Evolutionary conservation across 2,329 filamentous ascomycete genomes (phyloP), one percentile per base, ranked within the genome.

Genomic region (Niveomyces coronatus): DNA sequence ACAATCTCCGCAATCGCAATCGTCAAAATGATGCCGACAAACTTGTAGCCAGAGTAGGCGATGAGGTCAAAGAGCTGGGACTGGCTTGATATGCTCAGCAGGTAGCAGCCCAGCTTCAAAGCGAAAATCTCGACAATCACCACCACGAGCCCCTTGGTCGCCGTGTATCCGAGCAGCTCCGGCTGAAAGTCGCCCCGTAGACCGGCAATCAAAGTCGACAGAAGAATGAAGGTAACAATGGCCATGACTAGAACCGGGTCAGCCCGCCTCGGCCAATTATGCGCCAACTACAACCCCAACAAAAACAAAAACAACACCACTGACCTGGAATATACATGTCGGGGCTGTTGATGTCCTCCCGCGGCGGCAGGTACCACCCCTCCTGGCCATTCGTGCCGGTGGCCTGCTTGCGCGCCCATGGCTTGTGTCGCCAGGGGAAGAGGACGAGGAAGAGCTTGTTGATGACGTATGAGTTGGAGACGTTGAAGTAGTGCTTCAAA

Each of bases 401-500:
- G 40, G 81, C 70, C 57, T 93, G 85, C 60, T 93, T 87, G 48
- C 93, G 82, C 44, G 86, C 93, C 91, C 91, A 98, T 5, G 89
- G 89, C 65, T 88, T 88, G 63, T 98, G 93, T 50, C 89, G 76
- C 89, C 91, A 98, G 38, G 91, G 91, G 62, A 96, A 94, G 44
- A 98, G 79, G 42, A 98, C 89, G 42, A 98, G 76, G 56, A 82
- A 78, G 42, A 98, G 73, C 64, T 98, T 98, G 64, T 82, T 86
- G 56, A 93, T 71, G 56, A 98, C 91, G 63, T 98, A 98, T 43
- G 77, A 84, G 70, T 98, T 98, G 49, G 88, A 93, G 47, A 98
- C 91, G 64, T 96, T 95, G 69, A 98, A 98, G 72, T 96, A 98
- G 65, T 95, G 91, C 63, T 98, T 98, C 31, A 98, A 73, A 14